Base-by-base conservation (phyloP, 257 asterid genomes). In the Haberlea rhodopensis region DNA sequence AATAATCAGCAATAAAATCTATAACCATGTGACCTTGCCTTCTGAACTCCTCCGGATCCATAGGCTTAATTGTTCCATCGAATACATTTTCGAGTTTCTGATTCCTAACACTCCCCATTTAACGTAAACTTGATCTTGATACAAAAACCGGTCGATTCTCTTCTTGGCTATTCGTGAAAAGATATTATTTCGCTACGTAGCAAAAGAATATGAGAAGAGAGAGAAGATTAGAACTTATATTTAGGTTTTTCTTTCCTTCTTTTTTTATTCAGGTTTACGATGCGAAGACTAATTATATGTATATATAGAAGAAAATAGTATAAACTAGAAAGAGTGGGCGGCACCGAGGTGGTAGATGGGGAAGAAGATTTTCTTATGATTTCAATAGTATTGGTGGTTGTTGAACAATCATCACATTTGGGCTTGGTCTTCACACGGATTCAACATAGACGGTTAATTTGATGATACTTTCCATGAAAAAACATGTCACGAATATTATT, bases 1-100 rank as follows among this genome's bases (percentile, higher is more conserved):
- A 87, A 25, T 85, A 89, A 52, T 83, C 95, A 1, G 94, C 94
- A 0, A 89, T 77, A 31, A 85, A 87, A 65, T 87, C 95, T 4
- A 88, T 82, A 9, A 88, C 83, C 28, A 82, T 45, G 20, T 85
- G 88, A 19, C 86, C 92, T 10, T 87, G 86, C 19, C 87, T 65
- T 16, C 92, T 20, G 82, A 87, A 84, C 54, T 84, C 88, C 31
- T 85, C 90, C 9, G 88, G 82, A 72, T 87, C 88, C 0, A 88
- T 75, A 5, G 91, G 96, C 10, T 76, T 85, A 1, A 85, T 85
- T 55, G 69, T 66, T 3, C 80, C 83, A 54, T 72, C 4, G 6
- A 65, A 76, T 16, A 73, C 71, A 16, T 15, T 22, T 6, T 77
- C 85, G 7, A 64, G 55, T 25, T 82, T 82, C 27, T 77, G 73